Evolutionary conservation across 2,329 filamentous ascomycete genomes (phyloP).

Genomic region (Neobulgaria alba): DNA sequence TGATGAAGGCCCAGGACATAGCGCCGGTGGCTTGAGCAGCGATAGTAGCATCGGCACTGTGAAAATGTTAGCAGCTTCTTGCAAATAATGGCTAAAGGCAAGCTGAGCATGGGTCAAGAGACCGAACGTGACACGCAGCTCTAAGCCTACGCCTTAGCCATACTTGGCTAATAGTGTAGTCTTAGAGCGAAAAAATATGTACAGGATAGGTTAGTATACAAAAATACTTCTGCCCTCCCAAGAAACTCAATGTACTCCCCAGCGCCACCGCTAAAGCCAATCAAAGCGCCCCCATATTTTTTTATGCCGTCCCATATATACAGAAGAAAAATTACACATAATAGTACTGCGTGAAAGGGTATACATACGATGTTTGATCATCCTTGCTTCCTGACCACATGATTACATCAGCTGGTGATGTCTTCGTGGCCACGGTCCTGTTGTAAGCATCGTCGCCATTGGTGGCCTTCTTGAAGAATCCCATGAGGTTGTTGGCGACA

Average conservation of each 20-base stretch:
- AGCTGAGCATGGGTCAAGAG: conserved; percentile 6
- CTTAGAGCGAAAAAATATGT: conserved; percentile 21
- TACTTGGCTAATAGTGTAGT: conserved; percentile 19
- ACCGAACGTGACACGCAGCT: conserved; percentile 28
- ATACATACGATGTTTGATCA: conserved; percentile 77
- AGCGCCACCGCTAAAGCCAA: conserved; percentile 19
- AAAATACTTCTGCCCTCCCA: too few species aligned
- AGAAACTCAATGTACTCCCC: too few species aligned
- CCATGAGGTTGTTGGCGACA: conserved; percentile 72
- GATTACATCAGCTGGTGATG: conserved; percentile 87
- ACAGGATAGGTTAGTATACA: conserved; percentile 10
- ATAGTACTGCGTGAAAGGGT: conserved; percentile 22
- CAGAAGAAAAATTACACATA: background rate
- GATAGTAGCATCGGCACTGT: conserved; percentile 82
- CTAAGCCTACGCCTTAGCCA: conserved; percentile 23
- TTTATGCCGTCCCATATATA: conserved; percentile 32
- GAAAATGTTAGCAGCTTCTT: conserved; percentile 14
- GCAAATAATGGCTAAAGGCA: background rate
- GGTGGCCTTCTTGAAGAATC: conserved; percentile 80
- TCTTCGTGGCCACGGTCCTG: conserved; percentile 79
- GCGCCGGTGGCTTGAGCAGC: conserved; percentile 80
- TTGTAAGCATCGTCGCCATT: conserved; percentile 70
- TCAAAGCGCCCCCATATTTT: conserved; percentile 47
- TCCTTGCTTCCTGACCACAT: conserved; percentile 99
- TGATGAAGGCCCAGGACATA: conserved; percentile 98